Evolutionary conservation across 805 yeast genomes (phyloP).

Genomic region (Wickerhamiella domercqiae): DNA sequence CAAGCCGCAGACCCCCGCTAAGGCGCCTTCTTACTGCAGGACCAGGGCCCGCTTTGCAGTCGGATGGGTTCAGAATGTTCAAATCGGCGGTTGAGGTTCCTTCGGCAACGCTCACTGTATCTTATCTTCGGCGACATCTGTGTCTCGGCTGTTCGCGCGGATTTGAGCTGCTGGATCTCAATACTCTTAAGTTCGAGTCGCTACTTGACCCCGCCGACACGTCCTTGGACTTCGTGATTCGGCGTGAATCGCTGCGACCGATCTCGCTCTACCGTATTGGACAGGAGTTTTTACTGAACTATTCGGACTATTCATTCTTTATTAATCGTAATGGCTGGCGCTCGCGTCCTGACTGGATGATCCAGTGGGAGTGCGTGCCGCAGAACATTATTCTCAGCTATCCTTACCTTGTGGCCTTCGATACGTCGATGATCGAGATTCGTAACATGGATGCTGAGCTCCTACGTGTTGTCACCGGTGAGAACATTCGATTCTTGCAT

Average conservation of each 20-base stretch:
- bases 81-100: constrained; percentile 60
- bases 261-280: constrained; percentile 83
- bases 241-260: constrained; percentile 70
- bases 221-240: constrained; percentile 83
- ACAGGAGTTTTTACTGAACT: constrained; percentile 72
- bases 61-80: constrained; percentile 49
- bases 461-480: constrained; percentile 80
- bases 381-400: constrained; percentile 85
- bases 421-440: constrained; percentile 77
- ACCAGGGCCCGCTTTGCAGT: constrained; percentile 22
- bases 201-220: constrained; percentile 97
- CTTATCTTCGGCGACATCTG: constrained; percentile 72
- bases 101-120: constrained; percentile 82
- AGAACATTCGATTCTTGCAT: constrained; percentile 76
- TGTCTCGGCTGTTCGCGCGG: constrained; percentile 96
- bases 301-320: constrained; percentile 86
- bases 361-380: constrained; percentile 95
- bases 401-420: constrained; percentile 86
- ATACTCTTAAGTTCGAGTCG: constrained; percentile 72
- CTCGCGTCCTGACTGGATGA: constrained; percentile 81
- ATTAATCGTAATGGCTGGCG: constrained; percentile 96
- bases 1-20: constrained; percentile 27
- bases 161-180: constrained; percentile 81
- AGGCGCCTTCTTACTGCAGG: constrained; percentile 25
- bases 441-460: constrained; percentile 78